A percentile compares a stretch with the other conserved stretches of the same genome.
Evolutionary conservation across 768 basidiomycete species (phyloP).

Genomic region (Lentinula boryana): DNA sequence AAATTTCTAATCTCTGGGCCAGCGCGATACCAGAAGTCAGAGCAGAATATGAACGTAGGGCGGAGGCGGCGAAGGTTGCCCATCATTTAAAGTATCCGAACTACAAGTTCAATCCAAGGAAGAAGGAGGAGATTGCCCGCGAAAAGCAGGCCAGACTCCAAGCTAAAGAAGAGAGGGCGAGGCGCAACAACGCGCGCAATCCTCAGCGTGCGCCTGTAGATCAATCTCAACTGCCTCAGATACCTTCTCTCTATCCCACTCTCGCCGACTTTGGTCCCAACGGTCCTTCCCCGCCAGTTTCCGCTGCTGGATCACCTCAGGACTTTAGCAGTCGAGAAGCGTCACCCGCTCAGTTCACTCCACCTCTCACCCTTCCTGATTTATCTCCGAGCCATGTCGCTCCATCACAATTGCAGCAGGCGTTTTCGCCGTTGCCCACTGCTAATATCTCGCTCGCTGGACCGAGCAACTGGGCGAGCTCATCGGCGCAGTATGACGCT

Average conservation of each 20-base stretch:
- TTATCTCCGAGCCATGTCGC: neutral
- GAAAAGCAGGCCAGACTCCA: constrained; percentile 32
- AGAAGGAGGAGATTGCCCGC: constrained; percentile 43
- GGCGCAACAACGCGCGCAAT: constrained; percentile 13
- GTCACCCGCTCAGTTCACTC: neutral
- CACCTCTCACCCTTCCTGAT: neutral
- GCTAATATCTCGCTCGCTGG: neutral
- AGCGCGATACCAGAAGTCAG: constrained; percentile 42
- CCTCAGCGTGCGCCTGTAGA: constrained; percentile 7
- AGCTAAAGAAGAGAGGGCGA: constrained; percentile 28
- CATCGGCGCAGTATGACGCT: neutral
- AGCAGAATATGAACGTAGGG: constrained; percentile 44
- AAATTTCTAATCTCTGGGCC: constrained; percentile 62
- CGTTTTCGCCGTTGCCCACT: neutral
- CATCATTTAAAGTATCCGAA: constrained; percentile 47
- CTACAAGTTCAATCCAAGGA: constrained; percentile 54
- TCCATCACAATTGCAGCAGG: neutral
- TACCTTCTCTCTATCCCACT: constrained; percentile 13
- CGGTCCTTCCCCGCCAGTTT: constrained; percentile 50
- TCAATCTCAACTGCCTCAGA: constrained; percentile 12
- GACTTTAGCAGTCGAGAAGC: constrained; percentile 12
- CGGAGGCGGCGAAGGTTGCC: constrained; percentile 45
- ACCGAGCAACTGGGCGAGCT: neutral
- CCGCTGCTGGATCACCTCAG: constrained; percentile 42
- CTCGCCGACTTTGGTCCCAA: constrained; percentile 22